A percentile compares a stretch with the other conserved stretches of the same genome.
Evolutionary conservation across 306 rosid species (phyloP).

Genomic region (Lathyrus sativus): DNA sequence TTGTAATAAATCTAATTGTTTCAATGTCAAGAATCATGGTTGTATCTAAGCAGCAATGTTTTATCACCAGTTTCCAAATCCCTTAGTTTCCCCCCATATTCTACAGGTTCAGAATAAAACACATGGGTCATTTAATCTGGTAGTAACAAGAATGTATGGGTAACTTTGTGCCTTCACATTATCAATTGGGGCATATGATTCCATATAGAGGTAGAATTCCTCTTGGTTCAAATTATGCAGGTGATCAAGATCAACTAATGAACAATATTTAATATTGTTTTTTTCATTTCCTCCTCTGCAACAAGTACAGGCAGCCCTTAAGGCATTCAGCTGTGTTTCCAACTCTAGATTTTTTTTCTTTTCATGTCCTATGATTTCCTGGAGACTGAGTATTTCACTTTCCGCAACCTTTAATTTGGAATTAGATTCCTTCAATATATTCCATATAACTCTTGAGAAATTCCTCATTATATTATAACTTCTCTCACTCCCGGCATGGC

Average conservation of each 20-base stretch:
- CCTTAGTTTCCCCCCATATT: no score
- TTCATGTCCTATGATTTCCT: constrained; percentile 54
- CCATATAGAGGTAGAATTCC: no score
- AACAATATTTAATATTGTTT: constrained; percentile 47
- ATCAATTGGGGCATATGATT: no score
- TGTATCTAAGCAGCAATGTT: no score
- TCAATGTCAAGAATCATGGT: no score
- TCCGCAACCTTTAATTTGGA: constrained; percentile 74
- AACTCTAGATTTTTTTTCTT: constrained; percentile 53
- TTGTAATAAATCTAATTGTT: no score
- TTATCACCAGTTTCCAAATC: no score
- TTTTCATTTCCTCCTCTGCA: constrained; percentile 42
- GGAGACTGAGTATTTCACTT: constrained; percentile 55
- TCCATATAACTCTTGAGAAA: constrained; percentile 73
- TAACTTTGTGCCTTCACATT: no score
- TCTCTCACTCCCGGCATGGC: constrained; percentile 48
- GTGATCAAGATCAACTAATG: constrained; percentile 50
- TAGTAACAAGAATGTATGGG: no score
- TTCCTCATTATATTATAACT: constrained; percentile 61
- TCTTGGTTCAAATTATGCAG: constrained; percentile 45
- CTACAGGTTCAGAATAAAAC: no score
- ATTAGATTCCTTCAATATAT: constrained; percentile 60
- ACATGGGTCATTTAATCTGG: no score
- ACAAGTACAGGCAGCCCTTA: constrained; percentile 58
- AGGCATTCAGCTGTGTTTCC: constrained; percentile 50